Conservation (phyloP, 148 eudicot species). For the Chenopodium formosanum region DNA sequence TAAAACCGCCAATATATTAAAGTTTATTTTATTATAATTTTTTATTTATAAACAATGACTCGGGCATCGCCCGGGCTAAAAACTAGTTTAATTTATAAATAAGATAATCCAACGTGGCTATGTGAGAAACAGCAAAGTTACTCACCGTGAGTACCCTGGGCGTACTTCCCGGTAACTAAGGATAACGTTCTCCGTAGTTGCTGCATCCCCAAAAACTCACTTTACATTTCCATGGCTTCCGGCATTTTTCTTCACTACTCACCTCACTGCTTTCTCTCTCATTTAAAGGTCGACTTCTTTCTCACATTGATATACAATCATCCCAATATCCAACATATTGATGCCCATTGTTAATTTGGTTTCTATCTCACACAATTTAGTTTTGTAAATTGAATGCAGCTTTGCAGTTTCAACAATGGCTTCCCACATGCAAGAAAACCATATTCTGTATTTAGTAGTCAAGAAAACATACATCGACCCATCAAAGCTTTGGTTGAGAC, state of each 20-base stretch:
- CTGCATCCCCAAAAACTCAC: not conserved
- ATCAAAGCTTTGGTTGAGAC: constrained; percentile 31
- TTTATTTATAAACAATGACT: too few relatives aligned
- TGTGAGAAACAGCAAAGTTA: too few relatives aligned
- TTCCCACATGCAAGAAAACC: constrained; percentile 10
- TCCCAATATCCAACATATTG: too few relatives aligned
- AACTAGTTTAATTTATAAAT: too few relatives aligned
- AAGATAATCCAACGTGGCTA: too few relatives aligned
- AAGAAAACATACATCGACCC: constrained; percentile 13
- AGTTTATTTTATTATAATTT: too few relatives aligned
- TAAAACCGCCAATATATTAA: too few relatives aligned
- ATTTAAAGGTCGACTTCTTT: constrained; percentile 34
- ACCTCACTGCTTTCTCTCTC: constrained; percentile 31
- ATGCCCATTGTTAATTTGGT: not conserved
- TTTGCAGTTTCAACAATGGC: constrained; percentile 30
- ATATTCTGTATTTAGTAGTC: not conserved
- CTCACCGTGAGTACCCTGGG: too few relatives aligned
- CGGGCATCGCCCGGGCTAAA: too few relatives aligned
- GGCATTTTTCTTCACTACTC: constrained; percentile 37
- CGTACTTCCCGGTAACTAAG: not conserved
- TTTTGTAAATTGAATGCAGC: constrained; percentile 22
- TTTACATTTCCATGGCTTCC: constrained; percentile 38
- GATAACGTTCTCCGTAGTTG: not conserved
- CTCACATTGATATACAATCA: not conserved
- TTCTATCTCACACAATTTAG: not conserved